These are phyloP conservation scores for Calonectria multiphialidica DNA, from an alignment of 2,329 filamentous ascomycete genomes.

Conservation along the genomic window DNA sequence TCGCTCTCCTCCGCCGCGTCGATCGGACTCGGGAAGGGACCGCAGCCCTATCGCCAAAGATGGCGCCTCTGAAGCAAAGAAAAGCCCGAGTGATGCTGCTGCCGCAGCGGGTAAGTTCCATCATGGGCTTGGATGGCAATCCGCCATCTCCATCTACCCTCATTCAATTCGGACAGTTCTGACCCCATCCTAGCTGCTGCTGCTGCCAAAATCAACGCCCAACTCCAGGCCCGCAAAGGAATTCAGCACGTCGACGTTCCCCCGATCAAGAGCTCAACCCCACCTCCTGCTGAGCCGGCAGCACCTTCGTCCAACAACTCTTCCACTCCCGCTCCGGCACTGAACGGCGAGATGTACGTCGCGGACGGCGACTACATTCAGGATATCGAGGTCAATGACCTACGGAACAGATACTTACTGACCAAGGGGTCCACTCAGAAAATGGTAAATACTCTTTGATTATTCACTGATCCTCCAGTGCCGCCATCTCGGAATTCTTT, in stretches of 20 bases:
- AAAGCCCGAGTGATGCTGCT: slow-evolving; percentile 73
- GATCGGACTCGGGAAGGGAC: slow-evolving; percentile 77
- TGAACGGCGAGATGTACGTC: slow-evolving; percentile 92
- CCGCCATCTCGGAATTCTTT: slow-evolving; percentile 49
- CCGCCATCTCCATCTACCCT: slow-evolving; percentile 24
- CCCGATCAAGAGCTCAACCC: slow-evolving; percentile 74
- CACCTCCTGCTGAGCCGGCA: slow-evolving; percentile 55
- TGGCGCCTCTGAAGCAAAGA: slow-evolving; percentile 58
- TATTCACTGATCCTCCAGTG: slow-evolving; percentile 54
- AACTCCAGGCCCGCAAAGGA: slow-evolving; percentile 87
- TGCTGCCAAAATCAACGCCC: slow-evolving; percentile 87
- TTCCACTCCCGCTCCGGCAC: slow-evolving; percentile 57
- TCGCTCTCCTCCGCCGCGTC: slow-evolving; percentile 79
- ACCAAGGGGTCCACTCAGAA: slow-evolving; percentile 98
- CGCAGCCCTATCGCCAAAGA: slow-evolving; percentile 79
- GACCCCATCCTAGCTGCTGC: slow-evolving; percentile 74
- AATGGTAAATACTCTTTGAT: slow-evolving; percentile 90
- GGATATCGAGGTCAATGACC: slow-evolving; percentile 98
- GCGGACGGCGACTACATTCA: slow-evolving; percentile 98
- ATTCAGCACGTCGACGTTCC: slow-evolving; percentile 93
- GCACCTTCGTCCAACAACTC: slow-evolving; percentile 47
- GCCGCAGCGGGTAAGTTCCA: slow-evolving; percentile 78
- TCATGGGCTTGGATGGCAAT: not conserved
- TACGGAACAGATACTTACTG: slow-evolving; percentile 95
- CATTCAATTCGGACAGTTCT: slow-evolving; percentile 5